Conservation (phyloP, 805 yeast genomes). For the Pichia ethanolica region DNA sequence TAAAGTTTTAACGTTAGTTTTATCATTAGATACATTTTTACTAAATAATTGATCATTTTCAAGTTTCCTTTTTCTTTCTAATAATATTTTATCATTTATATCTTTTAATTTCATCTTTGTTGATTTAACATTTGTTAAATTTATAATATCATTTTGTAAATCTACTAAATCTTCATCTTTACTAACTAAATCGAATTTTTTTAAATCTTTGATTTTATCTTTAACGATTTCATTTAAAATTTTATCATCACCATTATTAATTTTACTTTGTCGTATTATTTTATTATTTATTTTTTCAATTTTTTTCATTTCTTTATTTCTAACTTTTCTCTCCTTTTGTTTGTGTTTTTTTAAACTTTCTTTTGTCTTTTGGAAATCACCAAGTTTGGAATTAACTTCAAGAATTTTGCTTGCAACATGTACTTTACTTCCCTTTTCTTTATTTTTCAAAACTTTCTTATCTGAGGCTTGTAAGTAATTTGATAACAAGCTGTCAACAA, state of each 20-base stretch:
- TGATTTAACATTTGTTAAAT: conserved; percentile 37
- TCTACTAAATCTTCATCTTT: conserved; percentile 35
- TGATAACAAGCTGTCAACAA: conserved; percentile 22
- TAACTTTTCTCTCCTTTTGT: conserved; percentile 14
- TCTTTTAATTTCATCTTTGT: conserved; percentile 22
- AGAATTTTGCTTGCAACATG: conserved; percentile 21
- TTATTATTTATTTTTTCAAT: conserved; percentile 9
- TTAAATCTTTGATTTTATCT: conserved; percentile 30
- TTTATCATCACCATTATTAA: conserved; percentile 22
- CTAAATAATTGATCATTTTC: conserved; percentile 29
- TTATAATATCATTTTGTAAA: conserved; percentile 36
- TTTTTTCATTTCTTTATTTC: conserved; percentile 13
- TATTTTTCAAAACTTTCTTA: conserved; percentile 1
- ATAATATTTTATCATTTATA: not conserved
- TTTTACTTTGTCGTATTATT: conserved; percentile 17
- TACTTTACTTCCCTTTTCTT: conserved; percentile 3
- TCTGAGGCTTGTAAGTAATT: conserved; percentile 17
- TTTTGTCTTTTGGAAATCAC: conserved; percentile 12
- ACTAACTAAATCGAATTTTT: conserved; percentile 23
- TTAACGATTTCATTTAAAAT: conserved; percentile 32
- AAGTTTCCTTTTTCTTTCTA: conserved; percentile 26
- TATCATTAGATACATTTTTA: conserved; percentile 36
- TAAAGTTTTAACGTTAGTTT: conserved; percentile 49
- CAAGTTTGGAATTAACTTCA: conserved; percentile 14
- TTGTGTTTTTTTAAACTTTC: conserved; percentile 13